A percentile compares a stretch with the other conserved stretches of the same genome.
These are phyloP conservation scores for Myxozyma geophila DNA, from an alignment of 805 yeast genomes.

Conservation along the genomic window DNA sequence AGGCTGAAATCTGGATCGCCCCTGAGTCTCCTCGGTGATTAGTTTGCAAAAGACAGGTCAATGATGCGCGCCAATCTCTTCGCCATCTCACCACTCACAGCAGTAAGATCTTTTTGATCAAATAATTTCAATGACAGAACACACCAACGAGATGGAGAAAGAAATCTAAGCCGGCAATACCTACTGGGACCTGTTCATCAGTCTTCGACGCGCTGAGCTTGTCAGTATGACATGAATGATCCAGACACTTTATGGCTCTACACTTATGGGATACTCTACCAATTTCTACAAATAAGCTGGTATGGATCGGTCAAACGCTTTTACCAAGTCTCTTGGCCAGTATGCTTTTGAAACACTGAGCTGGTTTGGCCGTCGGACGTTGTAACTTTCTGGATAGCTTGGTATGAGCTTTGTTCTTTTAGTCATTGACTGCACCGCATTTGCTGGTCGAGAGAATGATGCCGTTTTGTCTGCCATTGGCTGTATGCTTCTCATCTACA, in stretches of 20 bases:
- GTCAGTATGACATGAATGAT: constrained; percentile 45
- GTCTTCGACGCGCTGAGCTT: constrained; percentile 36
- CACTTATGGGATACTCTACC: constrained; percentile 45
- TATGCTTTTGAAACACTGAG: no score
- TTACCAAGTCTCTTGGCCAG: constrained; percentile 8
- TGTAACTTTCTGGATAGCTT: constrained; percentile 33
- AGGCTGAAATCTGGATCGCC: constrained; percentile 52
- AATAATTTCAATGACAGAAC: constrained; percentile 20
- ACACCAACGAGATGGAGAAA: constrained; percentile 18
- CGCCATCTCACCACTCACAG: constrained; percentile 10
- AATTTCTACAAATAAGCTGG: constrained; percentile 53
- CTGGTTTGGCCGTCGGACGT: constrained; percentile 23
- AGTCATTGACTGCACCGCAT: constrained; percentile 31
- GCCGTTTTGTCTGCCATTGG: constrained; percentile 44
- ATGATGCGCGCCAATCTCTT: constrained; percentile 15
- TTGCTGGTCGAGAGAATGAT: constrained; percentile 29
- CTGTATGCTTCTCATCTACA: constrained; percentile 52
- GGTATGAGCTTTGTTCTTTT: constrained; percentile 18
- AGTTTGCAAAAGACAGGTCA: constrained; percentile 8
- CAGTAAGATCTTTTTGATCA: neutral
- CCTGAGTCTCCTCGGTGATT: constrained; percentile 39
- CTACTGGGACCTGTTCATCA: constrained; percentile 16
- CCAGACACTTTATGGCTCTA: constrained; percentile 34
- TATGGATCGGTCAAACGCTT: constrained; percentile 14
- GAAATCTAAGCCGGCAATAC: neutral